phyloP scores from a whole-genome alignment of 2,329 filamentous ascomycete genomes.

The Aspergillus tamarii region DNA sequence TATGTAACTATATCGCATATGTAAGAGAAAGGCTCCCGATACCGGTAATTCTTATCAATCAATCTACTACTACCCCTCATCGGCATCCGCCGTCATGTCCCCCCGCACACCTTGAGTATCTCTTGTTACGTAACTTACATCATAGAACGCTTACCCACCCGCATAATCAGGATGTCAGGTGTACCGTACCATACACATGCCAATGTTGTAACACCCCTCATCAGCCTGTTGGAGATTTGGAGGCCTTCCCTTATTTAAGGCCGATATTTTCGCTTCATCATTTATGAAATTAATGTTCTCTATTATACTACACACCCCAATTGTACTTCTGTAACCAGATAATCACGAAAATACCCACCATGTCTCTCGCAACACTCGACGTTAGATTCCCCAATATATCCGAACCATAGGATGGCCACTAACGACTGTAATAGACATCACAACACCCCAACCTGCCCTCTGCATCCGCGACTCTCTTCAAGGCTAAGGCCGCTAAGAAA shows the following conservation, averaged over 20 bases:
- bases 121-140: not conserved
- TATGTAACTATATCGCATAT: not conserved
- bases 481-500: constrained; percentile 74
- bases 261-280: not conserved
- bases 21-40: not conserved
- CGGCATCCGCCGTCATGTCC: not conserved
- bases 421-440: constrained; percentile 25
- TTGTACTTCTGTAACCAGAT: not conserved
- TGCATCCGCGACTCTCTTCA: constrained; percentile 74
- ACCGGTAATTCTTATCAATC: not conserved
- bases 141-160: not conserved
- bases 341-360: constrained; percentile 23
- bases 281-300: not conserved
- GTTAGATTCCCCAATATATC: constrained; percentile 28
- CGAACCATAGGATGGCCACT: not conserved
- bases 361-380: constrained; percentile 50
- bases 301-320: not conserved
- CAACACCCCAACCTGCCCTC: constrained; percentile 65
- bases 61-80: not conserved
- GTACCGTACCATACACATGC: not conserved
- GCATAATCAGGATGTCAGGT: not conserved
- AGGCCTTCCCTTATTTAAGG: constrained; percentile 21
- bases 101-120: not conserved
- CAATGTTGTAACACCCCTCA: constrained; percentile 10
- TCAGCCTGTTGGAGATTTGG: constrained; percentile 16